Conservation (phyloP, 2,329 filamentous ascomycete species). For the Trematosphaeria pertusa region DNA sequence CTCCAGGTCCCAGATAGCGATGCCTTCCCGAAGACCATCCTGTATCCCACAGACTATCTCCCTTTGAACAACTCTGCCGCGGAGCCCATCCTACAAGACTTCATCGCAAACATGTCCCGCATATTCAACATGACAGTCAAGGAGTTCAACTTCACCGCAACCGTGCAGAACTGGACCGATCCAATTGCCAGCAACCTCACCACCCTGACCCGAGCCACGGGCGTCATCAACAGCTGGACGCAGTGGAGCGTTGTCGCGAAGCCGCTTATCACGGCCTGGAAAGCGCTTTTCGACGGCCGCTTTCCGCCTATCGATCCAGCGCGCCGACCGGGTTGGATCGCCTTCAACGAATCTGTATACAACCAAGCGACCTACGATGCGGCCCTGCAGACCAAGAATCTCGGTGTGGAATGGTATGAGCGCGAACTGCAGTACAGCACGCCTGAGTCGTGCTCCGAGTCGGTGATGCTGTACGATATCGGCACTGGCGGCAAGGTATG, state of each 20-base stretch:
- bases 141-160: constrained; percentile 47
- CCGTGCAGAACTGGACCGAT: constrained; percentile 33
- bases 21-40: constrained; percentile 47
- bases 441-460: constrained; percentile 49
- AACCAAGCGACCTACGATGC: constrained; percentile 27
- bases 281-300: constrained; percentile 43
- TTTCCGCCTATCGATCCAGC: constrained; percentile 51
- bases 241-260: constrained; percentile 43
- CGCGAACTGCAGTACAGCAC: constrained; percentile 45
- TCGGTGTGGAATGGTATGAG: constrained; percentile 49
- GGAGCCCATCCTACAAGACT: constrained; percentile 46
- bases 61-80: constrained; percentile 51
- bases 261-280: constrained; percentile 44
- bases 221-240: constrained; percentile 42
- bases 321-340: constrained; percentile 37
- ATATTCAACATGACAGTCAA: constrained; percentile 49
- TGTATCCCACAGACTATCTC: constrained; percentile 52
- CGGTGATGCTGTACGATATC: constrained; percentile 52
- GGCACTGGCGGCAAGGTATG: constrained; percentile 53
- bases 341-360: constrained; percentile 30
- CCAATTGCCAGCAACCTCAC: constrained; percentile 40
- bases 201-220: constrained; percentile 33
- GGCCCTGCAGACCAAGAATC: constrained; percentile 38
- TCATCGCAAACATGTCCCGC: constrained; percentile 44
- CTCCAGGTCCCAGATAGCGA: constrained; percentile 44